Evolutionary conservation across 2,329 filamentous ascomycete species (phyloP), one percentile per base, ranked within the genome.

Genomic region (Hypoxylon rubiginosum): DNA sequence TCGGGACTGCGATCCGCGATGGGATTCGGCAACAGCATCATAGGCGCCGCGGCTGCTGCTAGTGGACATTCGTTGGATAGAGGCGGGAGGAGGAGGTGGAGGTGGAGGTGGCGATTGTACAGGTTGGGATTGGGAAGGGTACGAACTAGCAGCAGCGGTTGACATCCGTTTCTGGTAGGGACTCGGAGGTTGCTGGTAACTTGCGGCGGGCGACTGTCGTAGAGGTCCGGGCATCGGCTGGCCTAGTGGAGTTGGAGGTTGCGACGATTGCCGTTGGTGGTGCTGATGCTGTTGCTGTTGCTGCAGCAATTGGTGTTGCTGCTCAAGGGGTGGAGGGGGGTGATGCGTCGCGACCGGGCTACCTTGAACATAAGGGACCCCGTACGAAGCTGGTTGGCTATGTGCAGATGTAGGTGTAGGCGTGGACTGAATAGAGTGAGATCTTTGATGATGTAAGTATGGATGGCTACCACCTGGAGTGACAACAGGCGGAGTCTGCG

Each of bases 321-420:
- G 56, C 21, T 77, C 73, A 28, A 73, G 65, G 36, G 79, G 74
- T 41, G 73, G 71, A 3, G 80, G 79, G 45, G 78, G 81, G 55
- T 79, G 80, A 62, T 83, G 84, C 34, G 82, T 75, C 45, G 80
- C 76, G 46, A 84, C 76, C 51, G 88, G 88, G 71, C 87, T 90
- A 41, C 82, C 83, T 66, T 87, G 85, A 24, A 75, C 77, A 68
- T 84, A 86, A 28, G 84, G 81, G 58, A 79, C 76, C 11, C 83
- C 83, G 70, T 84, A 87, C 8, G 83, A 64, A 30, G 71, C 82
- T 49, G 84, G 84, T 75, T 89, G 87, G 72, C 84, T 86, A 50
- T 89, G 87, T 15, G 87, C 84, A 41, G 87, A 89, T 6, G 86
- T 88, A n/a, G 87, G 87, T 36, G 88, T 90, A 10, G 86, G 80